phyloP scores from a whole-genome alignment of 345 rosid genomes.

The Ceriops tagal region DNA sequence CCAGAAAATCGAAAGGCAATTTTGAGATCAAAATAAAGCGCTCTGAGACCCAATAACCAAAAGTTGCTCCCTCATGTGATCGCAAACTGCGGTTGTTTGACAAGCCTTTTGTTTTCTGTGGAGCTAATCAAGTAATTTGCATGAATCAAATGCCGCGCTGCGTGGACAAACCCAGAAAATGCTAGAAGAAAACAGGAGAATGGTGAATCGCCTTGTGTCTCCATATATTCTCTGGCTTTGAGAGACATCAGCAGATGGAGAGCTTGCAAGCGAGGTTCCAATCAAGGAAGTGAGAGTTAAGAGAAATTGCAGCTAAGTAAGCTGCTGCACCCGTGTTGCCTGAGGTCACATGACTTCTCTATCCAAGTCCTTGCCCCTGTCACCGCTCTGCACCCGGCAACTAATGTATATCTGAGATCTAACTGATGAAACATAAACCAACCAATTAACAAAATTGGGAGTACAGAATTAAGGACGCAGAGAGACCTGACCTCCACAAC shows the following conservation, averaged over 20 bases:
- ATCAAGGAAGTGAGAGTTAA: conserved; percentile 25
- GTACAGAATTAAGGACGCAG: not conserved
- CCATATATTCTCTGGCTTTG: conserved; percentile 19
- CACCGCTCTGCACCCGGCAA: conserved; percentile 3
- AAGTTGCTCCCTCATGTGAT: conserved; percentile 14
- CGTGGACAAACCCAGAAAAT: conserved; percentile 26
- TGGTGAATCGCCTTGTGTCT: conserved; percentile 21
- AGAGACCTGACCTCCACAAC: conserved; percentile 32
- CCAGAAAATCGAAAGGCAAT: conserved; percentile 27
- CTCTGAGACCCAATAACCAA: conserved; percentile 18
- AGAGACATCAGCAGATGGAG: conserved; percentile 7
- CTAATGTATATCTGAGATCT: not conserved
- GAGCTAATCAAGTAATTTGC: conserved; percentile 31
- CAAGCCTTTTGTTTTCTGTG: conserved; percentile 15
- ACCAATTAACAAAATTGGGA: not conserved
- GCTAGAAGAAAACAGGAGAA: conserved; percentile 29
- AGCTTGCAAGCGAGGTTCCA: conserved; percentile 26
- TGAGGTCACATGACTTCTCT: conserved; percentile 22
- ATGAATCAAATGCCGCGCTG: conserved; percentile 22
- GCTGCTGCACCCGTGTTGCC: conserved; percentile 23
- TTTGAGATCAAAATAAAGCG: conserved; percentile 25
- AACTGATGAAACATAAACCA: not conserved
- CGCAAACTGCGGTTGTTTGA: conserved; percentile 21
- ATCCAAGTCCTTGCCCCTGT: not conserved
- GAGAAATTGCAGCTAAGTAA: conserved; percentile 25